Conservation (phyloP, 768 basidiomycete species). For the Kwoniella heveanensis region DNA sequence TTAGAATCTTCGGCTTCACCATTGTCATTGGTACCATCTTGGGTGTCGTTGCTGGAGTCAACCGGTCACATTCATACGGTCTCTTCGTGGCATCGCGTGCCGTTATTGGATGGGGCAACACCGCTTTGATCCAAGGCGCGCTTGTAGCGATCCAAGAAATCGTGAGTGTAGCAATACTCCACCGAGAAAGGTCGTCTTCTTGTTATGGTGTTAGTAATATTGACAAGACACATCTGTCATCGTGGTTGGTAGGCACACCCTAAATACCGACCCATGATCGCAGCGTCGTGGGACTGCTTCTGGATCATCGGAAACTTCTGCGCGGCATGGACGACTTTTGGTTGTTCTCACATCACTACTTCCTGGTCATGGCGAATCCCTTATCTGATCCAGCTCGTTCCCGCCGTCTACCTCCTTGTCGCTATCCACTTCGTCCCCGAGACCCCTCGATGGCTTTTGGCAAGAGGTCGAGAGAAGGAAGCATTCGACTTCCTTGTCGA, state of each 20-base stretch:
- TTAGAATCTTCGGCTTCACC: constrained; percentile 3
- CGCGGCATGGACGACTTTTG: constrained; percentile 5
- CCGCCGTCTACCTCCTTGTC: constrained; percentile 11
- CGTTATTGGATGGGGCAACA: constrained; percentile 4
- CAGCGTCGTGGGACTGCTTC: constrained; percentile 7
- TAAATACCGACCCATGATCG: neutral
- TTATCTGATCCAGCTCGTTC: constrained; percentile 17
- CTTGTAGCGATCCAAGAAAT: constrained; percentile 7
- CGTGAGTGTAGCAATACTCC: constrained; percentile 12
- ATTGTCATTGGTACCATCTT: constrained; percentile 6
- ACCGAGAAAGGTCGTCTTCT: too few species aligned
- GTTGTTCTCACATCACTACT: constrained; percentile 4
- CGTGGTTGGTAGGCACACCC: constrained; percentile 15
- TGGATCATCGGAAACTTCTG: constrained; percentile 5
- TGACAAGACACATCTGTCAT: too few species aligned
- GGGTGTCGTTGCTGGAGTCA: constrained; percentile 5
- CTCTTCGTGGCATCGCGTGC: constrained; percentile 15
- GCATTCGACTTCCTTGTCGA: constrained; percentile 71
- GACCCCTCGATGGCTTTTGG: constrained; percentile 11
- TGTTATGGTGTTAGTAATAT: too few species aligned
- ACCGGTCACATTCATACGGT: neutral
- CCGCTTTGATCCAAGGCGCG: neutral
- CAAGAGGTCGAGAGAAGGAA: constrained; percentile 60
- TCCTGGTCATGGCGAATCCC: constrained; percentile 24
- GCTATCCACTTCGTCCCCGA: constrained; percentile 14